Evolutionary conservation across 108 stramenopile genomes (phyloP).

Genomic region (Nannochloropsis salina): DNA sequence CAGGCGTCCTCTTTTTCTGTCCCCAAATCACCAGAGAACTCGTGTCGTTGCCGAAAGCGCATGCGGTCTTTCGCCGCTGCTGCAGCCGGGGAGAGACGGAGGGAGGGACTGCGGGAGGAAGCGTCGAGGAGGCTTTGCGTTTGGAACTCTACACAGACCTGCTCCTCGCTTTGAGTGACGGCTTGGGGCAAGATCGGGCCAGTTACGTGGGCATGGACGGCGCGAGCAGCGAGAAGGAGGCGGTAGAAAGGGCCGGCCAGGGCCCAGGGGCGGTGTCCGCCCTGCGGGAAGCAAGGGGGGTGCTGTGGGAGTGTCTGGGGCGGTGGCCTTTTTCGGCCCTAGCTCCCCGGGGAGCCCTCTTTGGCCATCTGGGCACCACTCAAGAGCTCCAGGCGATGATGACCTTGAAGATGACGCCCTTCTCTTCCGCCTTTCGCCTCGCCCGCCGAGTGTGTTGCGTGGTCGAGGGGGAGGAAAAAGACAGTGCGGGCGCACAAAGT

Average conservation of each 20-base stretch:
- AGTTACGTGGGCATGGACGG: conserved; percentile 1
- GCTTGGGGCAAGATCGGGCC: background rate
- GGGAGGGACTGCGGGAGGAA: background rate
- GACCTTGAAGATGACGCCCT: conserved; percentile 24
- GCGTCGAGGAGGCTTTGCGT: conserved; percentile 26
- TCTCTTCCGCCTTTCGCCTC: background rate
- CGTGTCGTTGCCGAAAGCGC: conserved; percentile 27
- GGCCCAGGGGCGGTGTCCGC: background rate
- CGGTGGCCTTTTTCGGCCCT: conserved; percentile 30
- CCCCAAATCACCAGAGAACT: conserved; percentile 35
- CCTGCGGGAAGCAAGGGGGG: conserved; percentile 21
- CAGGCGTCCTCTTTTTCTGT: conserved; percentile 43
- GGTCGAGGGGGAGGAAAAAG: background rate
- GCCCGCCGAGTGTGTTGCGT: background rate
- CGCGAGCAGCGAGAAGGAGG: background rate
- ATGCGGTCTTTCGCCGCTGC: conserved; percentile 34
- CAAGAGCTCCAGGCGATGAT: conserved; percentile 43
- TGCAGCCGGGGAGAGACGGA: conserved; percentile 29
- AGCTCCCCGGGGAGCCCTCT: conserved; percentile 26
- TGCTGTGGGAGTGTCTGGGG: conserved; percentile 25
- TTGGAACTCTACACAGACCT: conserved; percentile 51
- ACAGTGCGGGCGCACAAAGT: background rate
- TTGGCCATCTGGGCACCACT: conserved; percentile 43
- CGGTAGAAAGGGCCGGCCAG: no score
- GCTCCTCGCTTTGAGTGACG: conserved; percentile 43